Evolutionary conservation across 441 rosid genomes (phyloP), one percentile per base, ranked within the genome.

Genomic region (Erodium trifolium): DNA sequence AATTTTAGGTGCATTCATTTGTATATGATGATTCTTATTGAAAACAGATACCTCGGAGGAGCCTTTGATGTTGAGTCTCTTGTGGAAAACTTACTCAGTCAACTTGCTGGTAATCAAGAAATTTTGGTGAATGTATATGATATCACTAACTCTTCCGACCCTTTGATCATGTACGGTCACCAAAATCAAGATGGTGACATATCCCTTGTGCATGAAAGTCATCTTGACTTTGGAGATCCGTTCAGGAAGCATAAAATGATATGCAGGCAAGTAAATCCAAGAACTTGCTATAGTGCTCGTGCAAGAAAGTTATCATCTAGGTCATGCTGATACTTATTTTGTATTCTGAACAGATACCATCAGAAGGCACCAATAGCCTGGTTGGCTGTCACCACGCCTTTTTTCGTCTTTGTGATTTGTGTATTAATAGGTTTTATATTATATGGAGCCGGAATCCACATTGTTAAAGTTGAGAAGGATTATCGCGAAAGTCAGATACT

Each of bases 51-150:
- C 81, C 87, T 94, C 49, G 99, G 99, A 73, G 99, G 96, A 41
- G 90, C 96, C 64, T 94, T 91, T 79, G 99, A 94, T 78, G 93
- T 94, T 8, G 96, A 91, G 82, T 94, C 99, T 77, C 97, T 94
- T 2, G 97, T 94, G 66, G 99, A 94, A 82, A 88, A 91, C 80
- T 79, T 94, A 70, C 99, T 94, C 11, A 87, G 96, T 66, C 97
- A 91, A 75, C 99, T 94, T 74, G 97, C 91, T 23, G 96, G 96
- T 70, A 91, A 91, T 82, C 92, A 94, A 76, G 93, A 83, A 55
- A 84, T 94, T 71, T 82, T 91, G 73, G 99, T 94, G 78, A 85
- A 91, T 62, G 99, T 94, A 5, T 91, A 83, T 68, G 99, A 94
- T 72, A 75, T 88, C 47, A 94, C 99, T 1, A 88, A 94, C 74